phyloP scores from a whole-genome alignment of 352 stramenopile genomes.

The Phytophthora fragariae region DNA sequence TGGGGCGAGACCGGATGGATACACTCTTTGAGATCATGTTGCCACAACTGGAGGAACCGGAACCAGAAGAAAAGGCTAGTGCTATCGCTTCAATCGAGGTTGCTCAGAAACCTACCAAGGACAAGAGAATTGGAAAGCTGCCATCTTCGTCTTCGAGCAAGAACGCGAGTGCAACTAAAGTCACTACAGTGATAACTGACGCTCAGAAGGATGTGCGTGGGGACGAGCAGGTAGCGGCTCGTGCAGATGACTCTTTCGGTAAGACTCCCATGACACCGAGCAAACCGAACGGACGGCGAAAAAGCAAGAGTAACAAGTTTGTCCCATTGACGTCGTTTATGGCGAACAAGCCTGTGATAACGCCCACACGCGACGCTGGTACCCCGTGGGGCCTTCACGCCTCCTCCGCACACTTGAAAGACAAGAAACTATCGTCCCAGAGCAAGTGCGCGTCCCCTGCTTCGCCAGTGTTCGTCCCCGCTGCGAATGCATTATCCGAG shows the following conservation, averaged over 20 bases:
- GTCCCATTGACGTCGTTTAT: conserved; percentile 64
- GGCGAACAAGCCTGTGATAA: conserved; percentile 20
- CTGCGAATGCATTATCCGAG: conserved; percentile 3
- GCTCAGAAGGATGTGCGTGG: background rate
- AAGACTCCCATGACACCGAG: background rate
- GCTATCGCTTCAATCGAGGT: background rate
- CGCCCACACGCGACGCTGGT: background rate
- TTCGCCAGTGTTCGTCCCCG: conserved; percentile 13
- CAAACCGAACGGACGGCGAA: conserved; percentile 30
- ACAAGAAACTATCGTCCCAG: conserved; percentile 11
- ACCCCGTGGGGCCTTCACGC: conserved; percentile 27
- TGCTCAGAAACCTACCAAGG: conserved; percentile 11
- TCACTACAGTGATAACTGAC: background rate
- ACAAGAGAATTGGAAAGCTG: conserved; percentile 29
- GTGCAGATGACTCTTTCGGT: background rate
- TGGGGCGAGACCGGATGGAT: conserved; percentile 68
- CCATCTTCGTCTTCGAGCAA: conserved; percentile 3
- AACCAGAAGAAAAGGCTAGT: conserved; percentile 25
- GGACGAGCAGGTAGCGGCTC: conserved; percentile 1
- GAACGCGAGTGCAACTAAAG: conserved; percentile 1
- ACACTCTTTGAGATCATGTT: conserved; percentile 73
- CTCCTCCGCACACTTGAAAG: conserved; percentile 3
- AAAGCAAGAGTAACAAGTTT: conserved; percentile 59
- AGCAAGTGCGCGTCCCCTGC: conserved; percentile 3
- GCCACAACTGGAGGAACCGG: conserved; percentile 35